Conservation (phyloP, 768 basidiomycete genomes). For the Mycena venus region DNA sequence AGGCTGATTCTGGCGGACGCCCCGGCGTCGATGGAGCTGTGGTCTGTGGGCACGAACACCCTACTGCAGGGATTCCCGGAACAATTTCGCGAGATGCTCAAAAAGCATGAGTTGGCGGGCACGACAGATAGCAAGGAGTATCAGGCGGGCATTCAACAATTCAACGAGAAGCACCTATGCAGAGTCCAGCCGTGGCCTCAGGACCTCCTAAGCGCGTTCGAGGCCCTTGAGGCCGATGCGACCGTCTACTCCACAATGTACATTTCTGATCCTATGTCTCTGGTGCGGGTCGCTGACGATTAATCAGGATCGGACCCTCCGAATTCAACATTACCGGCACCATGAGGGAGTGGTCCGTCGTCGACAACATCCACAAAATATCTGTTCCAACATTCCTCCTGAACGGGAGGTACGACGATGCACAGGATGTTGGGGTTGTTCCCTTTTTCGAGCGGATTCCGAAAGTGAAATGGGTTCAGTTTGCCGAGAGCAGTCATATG, state of each 20-base stretch:
- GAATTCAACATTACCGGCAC: conserved; percentile 54
- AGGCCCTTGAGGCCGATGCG: conserved; percentile 38
- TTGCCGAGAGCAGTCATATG: conserved; percentile 59
- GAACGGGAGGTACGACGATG: conserved; percentile 57
- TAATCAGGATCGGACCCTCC: conserved; percentile 33
- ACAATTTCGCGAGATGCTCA: conserved; percentile 43
- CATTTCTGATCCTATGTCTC: background rate
- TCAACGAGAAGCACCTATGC: conserved; percentile 47
- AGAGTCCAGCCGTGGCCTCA: conserved; percentile 43
- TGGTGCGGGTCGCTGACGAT: background rate
- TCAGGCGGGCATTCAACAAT: conserved; percentile 40
- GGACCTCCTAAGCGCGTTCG: conserved; percentile 38
- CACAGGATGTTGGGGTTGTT: conserved; percentile 52
- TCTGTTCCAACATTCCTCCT: conserved; percentile 53
- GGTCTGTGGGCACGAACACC: conserved; percentile 40
- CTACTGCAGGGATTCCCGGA: conserved; percentile 43
- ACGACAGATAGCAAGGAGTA: conserved; percentile 46
- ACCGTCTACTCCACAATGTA: conserved; percentile 39
- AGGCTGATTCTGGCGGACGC: conserved; percentile 50
- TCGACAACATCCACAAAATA: conserved; percentile 58
- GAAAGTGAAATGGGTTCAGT: conserved; percentile 59
- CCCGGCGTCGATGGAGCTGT: conserved; percentile 46
- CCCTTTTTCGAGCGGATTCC: conserved; percentile 55
- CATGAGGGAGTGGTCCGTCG: conserved; percentile 61
- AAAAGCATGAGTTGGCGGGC: conserved; percentile 45